Conservation (phyloP, 2,329 filamentous ascomycete genomes). For the Xylaria sp. region DNA sequence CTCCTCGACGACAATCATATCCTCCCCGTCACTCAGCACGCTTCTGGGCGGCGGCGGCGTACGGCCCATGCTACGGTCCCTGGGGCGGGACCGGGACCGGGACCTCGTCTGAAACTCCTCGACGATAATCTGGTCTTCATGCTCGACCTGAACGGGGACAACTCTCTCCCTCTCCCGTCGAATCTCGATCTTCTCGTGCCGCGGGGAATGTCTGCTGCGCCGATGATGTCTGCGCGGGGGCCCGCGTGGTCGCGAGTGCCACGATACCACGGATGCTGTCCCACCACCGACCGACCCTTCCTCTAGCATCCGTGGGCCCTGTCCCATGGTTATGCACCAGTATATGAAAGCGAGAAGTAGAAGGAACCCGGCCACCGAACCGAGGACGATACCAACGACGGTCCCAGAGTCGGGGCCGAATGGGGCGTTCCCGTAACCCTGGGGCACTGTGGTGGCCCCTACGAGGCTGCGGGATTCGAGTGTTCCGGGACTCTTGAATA, state of each 20-base stretch:
- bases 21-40: conserved; percentile 47
- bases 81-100: conserved; percentile 26
- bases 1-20: conserved; percentile 54
- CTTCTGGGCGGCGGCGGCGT: conserved; percentile 39
- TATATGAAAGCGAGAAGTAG: conserved; percentile 46
- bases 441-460: conserved; percentile 54
- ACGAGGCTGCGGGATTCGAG: conserved; percentile 39
- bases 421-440: conserved; percentile 57
- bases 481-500: conserved; percentile 20
- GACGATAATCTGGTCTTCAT: conserved; percentile 48
- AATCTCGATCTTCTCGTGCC: conserved; percentile 47
- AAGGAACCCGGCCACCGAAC: conserved; percentile 56
- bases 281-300: conserved; percentile 48
- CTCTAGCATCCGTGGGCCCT: conserved; percentile 44
- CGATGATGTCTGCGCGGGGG: conserved; percentile 30
- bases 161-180: conserved; percentile 40
- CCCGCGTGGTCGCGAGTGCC: conserved; percentile 42
- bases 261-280: conserved; percentile 46
- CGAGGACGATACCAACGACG: conserved; percentile 52
- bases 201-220: conserved; percentile 29
- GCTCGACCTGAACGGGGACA: conserved; percentile 23
- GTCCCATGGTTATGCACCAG: conserved; percentile 46
- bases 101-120: conserved; percentile 40
- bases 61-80: conserved; percentile 20
- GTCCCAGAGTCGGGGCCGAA: conserved; percentile 48